Base-by-base conservation (phyloP, 371 early-diverging fungal species). In the Choanephora cucurbitarum region DNA sequence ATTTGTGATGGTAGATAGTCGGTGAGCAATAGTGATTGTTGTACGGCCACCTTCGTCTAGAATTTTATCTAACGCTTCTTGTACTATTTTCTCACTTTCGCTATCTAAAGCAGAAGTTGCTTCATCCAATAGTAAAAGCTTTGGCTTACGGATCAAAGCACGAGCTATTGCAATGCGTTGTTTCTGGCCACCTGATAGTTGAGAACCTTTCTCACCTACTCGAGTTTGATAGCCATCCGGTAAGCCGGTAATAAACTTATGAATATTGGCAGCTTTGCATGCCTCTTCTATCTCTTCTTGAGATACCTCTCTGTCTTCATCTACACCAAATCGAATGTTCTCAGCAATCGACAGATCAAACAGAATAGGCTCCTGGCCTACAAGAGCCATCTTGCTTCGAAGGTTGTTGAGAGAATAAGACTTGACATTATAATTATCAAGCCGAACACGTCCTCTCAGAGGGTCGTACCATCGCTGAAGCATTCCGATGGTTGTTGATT, bases 101-200 rank as follows among this genome's bases (percentile, higher is more conserved):
- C 90, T 85, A 69, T 97, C 96, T 44, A 97, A 62, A 0, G 96
- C 95, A 8, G 91, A 89, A 3, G 99, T 98, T 0, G 99, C 96
- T 66, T 99, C 99, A 67, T 99, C 99, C 31, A 98, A 70, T 22
- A 98, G 69, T 39, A 98, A 69, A n/a, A 98, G 83, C 48, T 75
- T 82, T 15, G 95, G 95, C 52, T 95, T 86, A 41, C 90, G 85
- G 59, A 98, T 83, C 52, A 86, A 23, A 0, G 85, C 86, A 55
- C 91, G 78, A 5, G 90, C 85, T 64, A 89, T 79, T 7, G 83
- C 75, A 66, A 89, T 81, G 55, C 90, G 80, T 67, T 90, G 90
- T 58, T 84, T 84, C 67, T 83, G 83, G 15, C 91, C 90, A 43
- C 90, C 90, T 54, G 83, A 82, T 10, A 89, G 63, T 57, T 83